Percentiles rank a stretch among this genome's conserved stretches.
Conservation (phyloP, 192 early-diverging fungal species). For the Coemansia sp. region DNA sequence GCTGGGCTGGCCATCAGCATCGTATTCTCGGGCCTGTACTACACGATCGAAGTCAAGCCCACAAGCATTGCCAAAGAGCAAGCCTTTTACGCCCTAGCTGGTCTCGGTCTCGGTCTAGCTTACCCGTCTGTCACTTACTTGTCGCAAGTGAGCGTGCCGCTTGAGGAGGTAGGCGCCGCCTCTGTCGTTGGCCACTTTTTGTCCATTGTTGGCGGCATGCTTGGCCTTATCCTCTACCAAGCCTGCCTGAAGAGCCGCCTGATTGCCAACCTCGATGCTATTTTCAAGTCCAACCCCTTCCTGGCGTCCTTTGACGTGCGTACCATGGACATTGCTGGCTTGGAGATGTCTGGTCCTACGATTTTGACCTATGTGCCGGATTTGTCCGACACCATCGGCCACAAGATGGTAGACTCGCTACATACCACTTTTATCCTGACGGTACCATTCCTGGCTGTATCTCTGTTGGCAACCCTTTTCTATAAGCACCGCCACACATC, state of each 20-base stretch:
- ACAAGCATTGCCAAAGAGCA: constrained; percentile 27
- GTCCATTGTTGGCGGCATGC: constrained; percentile 50
- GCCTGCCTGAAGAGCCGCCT: constrained; percentile 48
- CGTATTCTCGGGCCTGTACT: constrained; percentile 43
- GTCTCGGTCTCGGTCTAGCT: constrained; percentile 34
- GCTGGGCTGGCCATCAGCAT: constrained; percentile 22
- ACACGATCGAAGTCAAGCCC: constrained; percentile 26
- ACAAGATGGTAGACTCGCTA: constrained; percentile 28
- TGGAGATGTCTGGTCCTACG: constrained; percentile 30
- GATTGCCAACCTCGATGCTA: constrained; percentile 25
- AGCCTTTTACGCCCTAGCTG: constrained; percentile 41
- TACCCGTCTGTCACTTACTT: constrained; percentile 30
- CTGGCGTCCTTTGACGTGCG: constrained; percentile 27
- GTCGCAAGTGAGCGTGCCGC: constrained; percentile 37
- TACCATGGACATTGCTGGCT: constrained; percentile 43
- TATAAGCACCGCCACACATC: constrained; percentile 32
- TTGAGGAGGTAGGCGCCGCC: constrained; percentile 29
- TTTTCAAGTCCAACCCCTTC: constrained; percentile 30
- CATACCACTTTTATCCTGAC: constrained; percentile 40
- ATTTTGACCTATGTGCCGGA: constrained; percentile 25
- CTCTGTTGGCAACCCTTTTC: constrained; percentile 31
- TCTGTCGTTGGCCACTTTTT: constrained; percentile 44
- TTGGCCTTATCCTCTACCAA: constrained; percentile 48
- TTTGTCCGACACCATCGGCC: constrained; percentile 20
- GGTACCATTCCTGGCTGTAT: constrained; percentile 38